Base-by-base conservation (phyloP, 176 grass and related monocot genomes). In the Aechmea fasciata region DNA sequence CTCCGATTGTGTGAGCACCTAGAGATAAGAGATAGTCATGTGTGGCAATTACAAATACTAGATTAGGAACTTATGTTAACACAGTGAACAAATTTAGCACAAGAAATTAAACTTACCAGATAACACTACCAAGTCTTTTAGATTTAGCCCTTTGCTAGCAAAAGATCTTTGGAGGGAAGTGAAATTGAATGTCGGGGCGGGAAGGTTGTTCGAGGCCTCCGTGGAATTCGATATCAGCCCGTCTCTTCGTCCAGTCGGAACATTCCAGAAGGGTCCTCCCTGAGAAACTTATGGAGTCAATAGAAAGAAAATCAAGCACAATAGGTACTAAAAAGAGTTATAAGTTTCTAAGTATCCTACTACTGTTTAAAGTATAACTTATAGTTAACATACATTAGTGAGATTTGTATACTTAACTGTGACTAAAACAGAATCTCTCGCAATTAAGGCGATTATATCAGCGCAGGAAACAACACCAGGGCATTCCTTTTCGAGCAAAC, bases 231-330 rank as follows among this genome's bases (percentile, higher is more conserved):
- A 75, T 11, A 67, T 53, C 63, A 53, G 13, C 51, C 73, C 73
- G 66, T 75, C 73, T 66, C 73, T 65, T n/a, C 73, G 63, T 9
- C 73, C 73, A 1, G 73, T 75, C 3, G 73, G 73, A 53, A 75
- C 73, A 54, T 66, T 66, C 73, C 73, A 75, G 11, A 65, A 75
- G 1, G 73, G 73, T 19, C 73, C 73, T 29, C 73, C 73, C 73
- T 75, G 24, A 13, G 51, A 63, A 49, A 15, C 7, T 13, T 52
- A 15, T 18, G 3, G 29, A n/a, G 53, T 2, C 11, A 24, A 23
- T 26, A 25, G 25, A 15, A 3, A 22, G 19, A 55, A 18, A 17
- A 14, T 26, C 2, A 26, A 26, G 25, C 25, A 26, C 25, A 26
- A 26, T 26, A 26, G 25, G 25, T 26, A 26, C 25, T 26, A 26